Evolutionary conservation across 2,329 filamentous ascomycete genomes (phyloP).

Genomic region (Colletotrichum brevisporum): DNA sequence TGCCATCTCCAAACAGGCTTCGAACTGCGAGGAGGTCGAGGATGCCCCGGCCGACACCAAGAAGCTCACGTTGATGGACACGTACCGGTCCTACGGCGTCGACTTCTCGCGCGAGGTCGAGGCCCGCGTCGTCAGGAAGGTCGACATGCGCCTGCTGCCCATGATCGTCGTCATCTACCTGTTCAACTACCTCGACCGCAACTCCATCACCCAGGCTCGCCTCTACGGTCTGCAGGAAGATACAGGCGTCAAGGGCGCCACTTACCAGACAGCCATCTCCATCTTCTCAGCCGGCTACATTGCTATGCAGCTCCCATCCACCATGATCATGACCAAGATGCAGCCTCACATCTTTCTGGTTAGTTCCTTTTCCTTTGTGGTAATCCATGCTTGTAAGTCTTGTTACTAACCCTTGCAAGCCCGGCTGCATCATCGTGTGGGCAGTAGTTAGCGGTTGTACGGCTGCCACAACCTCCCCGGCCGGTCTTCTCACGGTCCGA

Average conservation of each 20-base stretch:
- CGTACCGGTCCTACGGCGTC: conserved; percentile 11
- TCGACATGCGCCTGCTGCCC: conserved; percentile 57
- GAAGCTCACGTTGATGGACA: conserved; percentile 1
- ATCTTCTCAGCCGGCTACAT: conserved; percentile 53
- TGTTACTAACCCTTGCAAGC: background rate
- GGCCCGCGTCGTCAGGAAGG: conserved; percentile 51
- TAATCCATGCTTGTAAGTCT: fast-evolving
- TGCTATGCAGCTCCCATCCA: conserved; percentile 52
- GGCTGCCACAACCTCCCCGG: conserved; percentile 37
- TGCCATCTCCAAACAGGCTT: background rate
- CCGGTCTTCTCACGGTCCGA: conserved; percentile 36
- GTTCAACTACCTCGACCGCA: conserved; percentile 47
- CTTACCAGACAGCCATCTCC: conserved; percentile 52
- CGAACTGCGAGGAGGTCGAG: background rate
- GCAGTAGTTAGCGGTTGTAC: conserved; percentile 44
- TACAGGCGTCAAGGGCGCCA: conserved; percentile 7
- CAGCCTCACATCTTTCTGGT: conserved; percentile 59
- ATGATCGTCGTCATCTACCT: conserved; percentile 68
- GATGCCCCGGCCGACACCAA: background rate
- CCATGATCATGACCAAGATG: conserved; percentile 49
- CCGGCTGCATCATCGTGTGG: conserved; percentile 41
- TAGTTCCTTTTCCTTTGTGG: conserved; percentile 49
- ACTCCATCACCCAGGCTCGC: conserved; percentile 18
- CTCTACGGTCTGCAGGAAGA: conserved; percentile 7
- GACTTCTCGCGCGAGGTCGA: conserved; percentile 39